Evolutionary conservation across 1,284 basidiomycete species (phyloP), one percentile per base, ranked within the genome.

Genomic region (Irpex sp.): DNA sequence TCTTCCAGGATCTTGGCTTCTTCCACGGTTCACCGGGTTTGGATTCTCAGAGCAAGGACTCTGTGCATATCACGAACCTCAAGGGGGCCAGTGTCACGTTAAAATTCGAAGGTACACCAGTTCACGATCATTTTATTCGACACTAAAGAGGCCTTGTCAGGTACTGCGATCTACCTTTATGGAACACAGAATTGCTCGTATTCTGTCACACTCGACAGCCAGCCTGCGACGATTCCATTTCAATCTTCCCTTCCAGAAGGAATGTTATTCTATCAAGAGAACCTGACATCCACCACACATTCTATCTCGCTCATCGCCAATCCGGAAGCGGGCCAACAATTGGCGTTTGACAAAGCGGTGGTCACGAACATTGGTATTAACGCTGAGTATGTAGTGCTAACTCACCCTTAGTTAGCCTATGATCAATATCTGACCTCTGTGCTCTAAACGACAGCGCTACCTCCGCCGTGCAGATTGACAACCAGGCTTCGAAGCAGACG

Each of bases 131-230:
- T 51, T 11, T n/a, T 17, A 36, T n/a, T 33, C 31, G 5, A 3
- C 31, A 6, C 3, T 33, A 33, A 33, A 1, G 31, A 33, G 1
- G 31, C 5, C 1, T 33, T 3, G 2, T 3, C 31, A 61, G 63
- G 63, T 0, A 61, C 63, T 0, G 63, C 63, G 1, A 58, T 64
- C 19, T 64, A 64, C 43, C 33, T 64, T 17, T 61, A 61, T 26
- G 63, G 63, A 3, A 59, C 47, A 3, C 35, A 59, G 2, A 64
- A 64, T 19, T 64, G 63, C 50, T 59, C 63, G 13, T 64, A 64
- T 36, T 43, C 7, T 9, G 51, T 64, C 33, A 61, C 60, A 0
- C 49, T 64, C 47, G 63, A 64, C 43, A 57, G 60, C 43, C 39
- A 61, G 19, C 36, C 60, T 6, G 57, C 39, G n/a, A 5, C 33